Conservation (phyloP, 2,329 filamentous ascomycete species). For the Peltaster fructicola region DNA sequence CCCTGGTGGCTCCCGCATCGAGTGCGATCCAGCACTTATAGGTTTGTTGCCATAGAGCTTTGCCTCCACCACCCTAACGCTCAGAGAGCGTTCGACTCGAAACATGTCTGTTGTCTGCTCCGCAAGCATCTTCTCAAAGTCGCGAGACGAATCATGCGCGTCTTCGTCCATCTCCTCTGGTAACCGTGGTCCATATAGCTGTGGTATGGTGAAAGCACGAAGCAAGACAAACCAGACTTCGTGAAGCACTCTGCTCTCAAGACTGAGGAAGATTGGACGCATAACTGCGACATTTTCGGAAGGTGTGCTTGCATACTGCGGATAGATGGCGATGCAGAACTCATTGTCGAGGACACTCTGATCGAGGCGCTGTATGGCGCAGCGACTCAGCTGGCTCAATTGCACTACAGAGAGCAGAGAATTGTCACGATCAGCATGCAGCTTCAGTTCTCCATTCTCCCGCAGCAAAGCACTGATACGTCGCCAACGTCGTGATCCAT, state of each 20-base stretch:
- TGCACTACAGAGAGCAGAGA: conserved; percentile 68
- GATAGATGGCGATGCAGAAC: conserved; percentile 88
- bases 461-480: conserved; percentile 83
- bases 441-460: conserved; percentile 85
- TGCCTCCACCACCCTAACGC: conserved; percentile 43
- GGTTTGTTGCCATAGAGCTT: conserved; percentile 26
- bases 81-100: conserved; percentile 44
- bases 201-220: conserved; percentile 78
- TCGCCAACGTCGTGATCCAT: conserved; percentile 54
- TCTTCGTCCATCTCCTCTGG: conserved; percentile 18
- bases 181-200: conserved; percentile 55
- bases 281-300: conserved; percentile 53
- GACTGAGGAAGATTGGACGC: conserved; percentile 72
- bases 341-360: conserved; percentile 82
- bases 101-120: conserved; percentile 39
- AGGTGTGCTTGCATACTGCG: conserved; percentile 66
- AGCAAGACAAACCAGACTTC: conserved; percentile 94
- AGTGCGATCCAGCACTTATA: neutral
- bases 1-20: too few relatives aligned
- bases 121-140: conserved; percentile 7
- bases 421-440: conserved; percentile 73
- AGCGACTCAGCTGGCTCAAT: conserved; percentile 72
- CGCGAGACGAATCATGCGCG: conserved; percentile 22
- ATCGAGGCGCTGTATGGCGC: conserved; percentile 78
- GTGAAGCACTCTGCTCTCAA: conserved; percentile 78